Evolutionary conservation across 2,329 filamentous ascomycete species (phyloP).

Genomic region (Scorias spongiosa): DNA sequence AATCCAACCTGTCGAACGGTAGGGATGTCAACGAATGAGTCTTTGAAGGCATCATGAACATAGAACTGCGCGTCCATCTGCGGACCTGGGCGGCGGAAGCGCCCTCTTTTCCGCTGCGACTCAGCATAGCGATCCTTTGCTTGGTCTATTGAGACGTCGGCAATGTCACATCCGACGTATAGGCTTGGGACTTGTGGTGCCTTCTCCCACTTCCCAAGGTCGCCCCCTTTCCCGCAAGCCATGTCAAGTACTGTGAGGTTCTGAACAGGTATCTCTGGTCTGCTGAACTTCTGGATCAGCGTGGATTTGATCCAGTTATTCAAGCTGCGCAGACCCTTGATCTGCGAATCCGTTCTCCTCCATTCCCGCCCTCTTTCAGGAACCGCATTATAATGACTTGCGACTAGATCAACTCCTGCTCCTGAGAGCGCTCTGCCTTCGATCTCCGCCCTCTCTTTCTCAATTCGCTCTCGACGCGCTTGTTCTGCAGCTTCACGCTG

Average conservation of each 20-base stretch:
- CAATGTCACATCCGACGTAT: slow-evolving; percentile 88
- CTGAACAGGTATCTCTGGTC: slow-evolving; percentile 27
- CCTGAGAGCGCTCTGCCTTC: slow-evolving; percentile 35
- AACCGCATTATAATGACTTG: slow-evolving; percentile 90
- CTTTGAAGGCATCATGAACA: slow-evolving; percentile 82
- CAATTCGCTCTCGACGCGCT: slow-evolving; percentile 20
- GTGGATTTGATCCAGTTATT: slow-evolving; percentile 99
- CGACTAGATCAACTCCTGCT: slow-evolving; percentile 53
- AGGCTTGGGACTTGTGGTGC: slow-evolving; percentile 81
- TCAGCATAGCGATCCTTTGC: slow-evolving; percentile 67
- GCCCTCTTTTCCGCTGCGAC: slow-evolving; percentile 46
- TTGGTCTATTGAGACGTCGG: slow-evolving; percentile 82
- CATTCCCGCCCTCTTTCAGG: slow-evolving; percentile 87
- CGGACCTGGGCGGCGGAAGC: slow-evolving; percentile 29
- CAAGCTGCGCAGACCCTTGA: slow-evolving; percentile 85
- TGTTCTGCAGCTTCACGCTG: slow-evolving; percentile 54
- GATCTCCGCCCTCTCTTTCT: slow-evolving; percentile 36
- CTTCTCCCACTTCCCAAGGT: slow-evolving; percentile 89
- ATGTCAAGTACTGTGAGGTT: slow-evolving; percentile 75
- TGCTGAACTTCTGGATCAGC: slow-evolving; percentile 87
- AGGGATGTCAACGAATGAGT: slow-evolving; percentile 65
- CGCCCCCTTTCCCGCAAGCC: slow-evolving; percentile 92
- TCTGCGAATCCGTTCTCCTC: slow-evolving; percentile 84
- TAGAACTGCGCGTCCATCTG: slow-evolving; percentile 65
- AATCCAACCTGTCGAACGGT: slow-evolving; percentile 81